A percentile compares a stretch with the other conserved stretches of the same genome.
These are phyloP conservation scores for Apiotrichum akiyoshidainum DNA, from an alignment of 1,284 basidiomycete genomes.

Conservation along the genomic window DNA sequence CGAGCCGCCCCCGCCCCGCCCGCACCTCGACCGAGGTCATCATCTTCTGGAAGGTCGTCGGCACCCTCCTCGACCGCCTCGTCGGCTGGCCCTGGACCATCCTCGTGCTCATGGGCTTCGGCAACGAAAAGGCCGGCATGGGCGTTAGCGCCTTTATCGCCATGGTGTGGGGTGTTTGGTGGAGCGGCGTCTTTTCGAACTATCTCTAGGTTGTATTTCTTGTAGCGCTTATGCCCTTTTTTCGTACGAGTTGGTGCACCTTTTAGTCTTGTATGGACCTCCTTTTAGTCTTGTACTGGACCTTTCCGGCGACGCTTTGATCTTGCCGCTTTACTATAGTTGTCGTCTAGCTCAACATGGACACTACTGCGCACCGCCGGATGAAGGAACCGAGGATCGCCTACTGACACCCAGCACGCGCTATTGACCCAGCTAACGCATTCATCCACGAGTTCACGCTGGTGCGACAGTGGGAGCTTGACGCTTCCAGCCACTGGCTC, in stretches of 20 bases:
- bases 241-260: neutral
- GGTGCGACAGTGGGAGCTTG: too few species aligned
- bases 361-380: too few species aligned
- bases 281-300: neutral
- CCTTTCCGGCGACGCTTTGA: neutral
- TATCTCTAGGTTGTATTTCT: neutral
- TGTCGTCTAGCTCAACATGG: too few species aligned
- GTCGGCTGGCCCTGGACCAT: slow-evolving; percentile 45
- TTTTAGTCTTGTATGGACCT: neutral
- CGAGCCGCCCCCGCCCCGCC: slow-evolving; percentile 26
- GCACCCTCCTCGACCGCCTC: slow-evolving; percentile 34
- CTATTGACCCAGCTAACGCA: too few species aligned
- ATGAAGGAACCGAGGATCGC: too few species aligned
- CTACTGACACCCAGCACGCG: too few species aligned
- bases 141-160: slow-evolving; percentile 42
- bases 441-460: too few species aligned
- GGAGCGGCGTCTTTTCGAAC: slow-evolving; percentile 29
- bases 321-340: too few species aligned
- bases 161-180: slow-evolving; percentile 47
- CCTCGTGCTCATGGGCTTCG: slow-evolving; percentile 41
- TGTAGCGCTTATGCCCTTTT: neutral
- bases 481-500: too few species aligned
- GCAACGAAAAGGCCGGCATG: slow-evolving; percentile 39
- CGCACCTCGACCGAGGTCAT: slow-evolving; percentile 26
- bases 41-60: slow-evolving; percentile 28